Evolutionary conservation across 768 basidiomycete genomes (phyloP), one percentile per base, ranked within the genome.

Genomic region (Lepiota venenata): DNA sequence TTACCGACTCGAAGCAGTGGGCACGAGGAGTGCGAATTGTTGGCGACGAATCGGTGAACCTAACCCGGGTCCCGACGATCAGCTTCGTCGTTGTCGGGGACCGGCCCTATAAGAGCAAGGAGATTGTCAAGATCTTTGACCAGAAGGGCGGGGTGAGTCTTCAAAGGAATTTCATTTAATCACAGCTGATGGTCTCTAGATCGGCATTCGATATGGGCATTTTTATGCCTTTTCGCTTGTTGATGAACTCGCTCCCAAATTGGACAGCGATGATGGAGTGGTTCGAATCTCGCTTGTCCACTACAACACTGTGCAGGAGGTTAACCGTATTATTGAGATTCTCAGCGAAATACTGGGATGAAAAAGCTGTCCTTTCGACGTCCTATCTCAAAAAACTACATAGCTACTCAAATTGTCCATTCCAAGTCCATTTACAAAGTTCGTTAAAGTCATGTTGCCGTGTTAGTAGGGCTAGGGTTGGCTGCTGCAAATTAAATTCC

Each of bases 251-350:
- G 65, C 64, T 15, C 86, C 87, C 7, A 81, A 80, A 57, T 56
- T 87, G 42, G 80, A 87, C 60, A 64, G 74, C 0, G 72, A 77
- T 0, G 87, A 90, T 55, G 87, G 82, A 0, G 83, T 88, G 2
- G 84, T 90, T 18, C 79, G 90, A 3, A 81, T 91, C 51, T 89
- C 87, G 1, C 65, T 91, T 22, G 87, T 89, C 20, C 90, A 91
- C 60, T 89, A 91, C 61, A 90, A 91, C 62, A 91, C 89, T 0
- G 71, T 85, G 2, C 77, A 82, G 55, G 87, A 91, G 60, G 87
- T 88, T 1, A 66, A 81, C 50, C 71, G 58, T 61, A 83, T 91
- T 57, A 76, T 89, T 27, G 68, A 68, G 0, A 67, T 83, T 44
- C 63, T 88, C 51, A 75, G 79, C 56, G 80, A 82, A 57, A 69